phyloP scores from a whole-genome alignment of 768 basidiomycete species.

The Piloderma croceum region DNA sequence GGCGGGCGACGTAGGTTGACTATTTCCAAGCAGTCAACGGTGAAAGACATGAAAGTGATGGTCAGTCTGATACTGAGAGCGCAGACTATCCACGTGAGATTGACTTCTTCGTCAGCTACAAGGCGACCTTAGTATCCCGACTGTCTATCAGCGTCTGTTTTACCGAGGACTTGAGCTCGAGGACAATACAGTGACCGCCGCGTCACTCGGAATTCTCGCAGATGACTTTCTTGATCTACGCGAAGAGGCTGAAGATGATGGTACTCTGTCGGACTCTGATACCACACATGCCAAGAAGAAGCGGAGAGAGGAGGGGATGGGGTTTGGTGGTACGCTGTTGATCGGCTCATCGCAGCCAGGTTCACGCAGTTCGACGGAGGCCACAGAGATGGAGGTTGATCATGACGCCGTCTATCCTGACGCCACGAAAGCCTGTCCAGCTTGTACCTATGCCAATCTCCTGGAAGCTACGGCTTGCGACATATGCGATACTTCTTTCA shows the following conservation, averaged over 20 bases:
- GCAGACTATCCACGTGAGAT: background rate
- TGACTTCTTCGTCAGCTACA: slow-evolving; percentile 43
- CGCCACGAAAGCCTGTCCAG: slow-evolving; percentile 39
- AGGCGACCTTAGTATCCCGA: slow-evolving; percentile 57
- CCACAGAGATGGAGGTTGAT: slow-evolving; percentile 8
- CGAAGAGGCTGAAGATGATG: slow-evolving; percentile 56
- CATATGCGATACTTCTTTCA: slow-evolving; percentile 42
- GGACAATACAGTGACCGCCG: slow-evolving; percentile 48
- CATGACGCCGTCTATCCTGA: slow-evolving; percentile 15
- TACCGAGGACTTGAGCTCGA: slow-evolving; percentile 56
- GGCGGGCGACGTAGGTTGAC: slow-evolving; percentile 47
- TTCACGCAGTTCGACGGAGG: slow-evolving; percentile 10
- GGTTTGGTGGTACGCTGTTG: slow-evolving; percentile 71
- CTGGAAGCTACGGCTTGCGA: slow-evolving; percentile 37
- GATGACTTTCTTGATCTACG: slow-evolving; percentile 51
- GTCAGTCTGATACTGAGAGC: slow-evolving; percentile 33
- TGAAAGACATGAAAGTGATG: slow-evolving; percentile 76
- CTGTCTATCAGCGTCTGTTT: slow-evolving; percentile 71
- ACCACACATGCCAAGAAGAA: slow-evolving; percentile 36
- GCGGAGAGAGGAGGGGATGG: slow-evolving; percentile 53
- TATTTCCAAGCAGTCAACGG: slow-evolving; percentile 58
- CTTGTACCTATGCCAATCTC: slow-evolving; percentile 57
- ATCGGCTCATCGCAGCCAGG: slow-evolving; percentile 31
- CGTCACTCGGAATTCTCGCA: slow-evolving; percentile 49
- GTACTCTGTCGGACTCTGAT: slow-evolving; percentile 48